Evolutionary conservation across 805 yeast genomes (phyloP).

Genomic region (Yarrowia porcina): DNA sequence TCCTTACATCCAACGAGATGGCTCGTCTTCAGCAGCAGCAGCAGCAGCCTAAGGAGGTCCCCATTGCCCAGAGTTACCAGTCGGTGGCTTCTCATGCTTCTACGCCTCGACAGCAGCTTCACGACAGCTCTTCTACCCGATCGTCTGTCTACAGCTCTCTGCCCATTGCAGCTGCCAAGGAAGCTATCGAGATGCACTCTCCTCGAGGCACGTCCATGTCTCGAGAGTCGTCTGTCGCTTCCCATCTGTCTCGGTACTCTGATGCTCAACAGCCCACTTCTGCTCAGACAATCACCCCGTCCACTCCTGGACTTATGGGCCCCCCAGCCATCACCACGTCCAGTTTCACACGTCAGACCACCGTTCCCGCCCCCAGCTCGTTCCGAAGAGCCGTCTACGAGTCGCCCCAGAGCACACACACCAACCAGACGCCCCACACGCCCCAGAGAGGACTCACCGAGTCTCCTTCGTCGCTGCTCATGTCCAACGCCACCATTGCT

Average conservation of each 20-base stretch:
- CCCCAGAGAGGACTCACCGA: neutral
- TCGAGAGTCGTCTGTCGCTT: neutral
- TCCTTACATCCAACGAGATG: neutral
- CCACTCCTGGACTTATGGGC: conserved; percentile 1
- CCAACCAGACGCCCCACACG: neutral
- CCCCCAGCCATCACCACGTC: conserved; percentile 3
- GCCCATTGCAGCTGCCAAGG: conserved; percentile 21
- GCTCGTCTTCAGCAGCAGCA: neutral
- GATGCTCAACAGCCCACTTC: neutral
- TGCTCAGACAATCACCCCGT: neutral
- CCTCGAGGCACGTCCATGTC: neutral
- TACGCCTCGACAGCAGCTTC: neutral
- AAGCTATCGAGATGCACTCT: conserved; percentile 24
- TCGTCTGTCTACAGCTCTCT: neutral
- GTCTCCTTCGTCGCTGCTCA: conserved; percentile 2
- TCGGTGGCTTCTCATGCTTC: neutral
- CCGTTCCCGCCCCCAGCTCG: neutral
- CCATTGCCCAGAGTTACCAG: neutral
- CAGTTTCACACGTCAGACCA: neutral
- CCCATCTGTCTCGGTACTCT: neutral
- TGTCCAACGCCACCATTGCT: conserved; percentile 31
- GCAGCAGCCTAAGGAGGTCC: neutral
- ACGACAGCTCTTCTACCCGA: neutral
- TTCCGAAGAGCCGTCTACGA: conserved; percentile 4
- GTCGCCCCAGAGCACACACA: neutral